Base-by-base conservation (phyloP, 176 grass and related monocot genomes). In the Oryza nivara region DNA sequence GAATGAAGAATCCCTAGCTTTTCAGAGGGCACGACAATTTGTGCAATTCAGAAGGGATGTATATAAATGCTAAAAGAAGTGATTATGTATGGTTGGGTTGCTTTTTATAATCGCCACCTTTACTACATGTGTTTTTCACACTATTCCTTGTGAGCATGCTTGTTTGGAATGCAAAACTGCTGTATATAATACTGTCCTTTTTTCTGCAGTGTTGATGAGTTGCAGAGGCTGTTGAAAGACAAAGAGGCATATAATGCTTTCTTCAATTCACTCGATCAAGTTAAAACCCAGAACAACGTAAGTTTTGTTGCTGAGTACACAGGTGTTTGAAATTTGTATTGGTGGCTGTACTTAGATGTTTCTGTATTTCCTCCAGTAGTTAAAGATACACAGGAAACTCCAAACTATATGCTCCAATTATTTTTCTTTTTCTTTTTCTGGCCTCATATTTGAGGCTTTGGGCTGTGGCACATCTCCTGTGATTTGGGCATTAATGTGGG, bases 231-330 rank as follows among this genome's bases (percentile, higher is more conserved):
- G 40, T 75, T 99, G 77, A 94, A 84, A 88, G 96, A 94, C 81
- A 94, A 88, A 84, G 96, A 94, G 52, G 81, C 96, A 76, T 99
- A 99, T 70, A 92, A 76, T 81, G 70, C 67, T 65, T 96, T 99
- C 67, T 99, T 95, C 74, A 99, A 96, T 89, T 96, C 96, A 83
- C 93, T 99, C 23, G 93, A 99, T 73, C 93, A 99, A 96, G 91
- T 99, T 51, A 99, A 99, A 92, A 92, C 88, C 75, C 96, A 99
- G 58, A 99, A 99, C 78, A 99, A 84, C 92, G 96, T 99, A 94
- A 96, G 96, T 19, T 72, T 72, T 61, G 22, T 78, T 83, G 40
- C 85, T 85, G 63, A 83, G 64, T 4, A 2, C 52, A 72, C 63
- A n/a, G 14, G 65, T 16, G 63, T n/a, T 83, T 84, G 58, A 71